These are phyloP conservation scores for Mariannaea sp. DNA, from an alignment of 2,329 filamentous ascomycete species.

Conservation along the genomic window DNA sequence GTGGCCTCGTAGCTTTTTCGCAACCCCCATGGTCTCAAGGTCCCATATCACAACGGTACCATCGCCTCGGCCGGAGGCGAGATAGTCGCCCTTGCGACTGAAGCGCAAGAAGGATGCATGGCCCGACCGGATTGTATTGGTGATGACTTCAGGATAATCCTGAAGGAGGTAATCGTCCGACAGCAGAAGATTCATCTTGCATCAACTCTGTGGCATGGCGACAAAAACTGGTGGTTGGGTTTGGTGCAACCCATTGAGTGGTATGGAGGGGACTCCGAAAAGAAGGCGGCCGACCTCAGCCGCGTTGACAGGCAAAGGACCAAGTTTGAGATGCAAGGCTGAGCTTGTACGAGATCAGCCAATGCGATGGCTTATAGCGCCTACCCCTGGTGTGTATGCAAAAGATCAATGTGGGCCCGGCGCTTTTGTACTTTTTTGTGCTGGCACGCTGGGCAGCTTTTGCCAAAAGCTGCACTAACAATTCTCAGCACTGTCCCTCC, in stretches of 20 bases:
- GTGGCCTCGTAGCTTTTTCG: slow-evolving; percentile 90
- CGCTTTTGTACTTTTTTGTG: slow-evolving; percentile 18
- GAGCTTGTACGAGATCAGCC: slow-evolving; percentile 11
- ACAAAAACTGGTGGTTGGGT: slow-evolving; percentile 9
- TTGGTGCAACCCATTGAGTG: slow-evolving; percentile 29
- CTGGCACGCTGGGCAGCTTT: too few species aligned
- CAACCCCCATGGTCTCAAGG: slow-evolving; percentile 95
- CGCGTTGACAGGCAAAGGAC: slow-evolving; percentile 24
- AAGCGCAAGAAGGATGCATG: slow-evolving; percentile 77
- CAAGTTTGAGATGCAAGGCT: slow-evolving; percentile 43
- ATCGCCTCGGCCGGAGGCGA: slow-evolving; percentile 92
- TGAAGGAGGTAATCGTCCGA: slow-evolving; percentile 68
- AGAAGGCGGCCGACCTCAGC: slow-evolving; percentile 32
- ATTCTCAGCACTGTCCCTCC: slow-evolving; percentile 34
- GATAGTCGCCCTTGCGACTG: slow-evolving; percentile 91
- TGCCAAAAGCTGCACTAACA: slow-evolving; percentile 33
- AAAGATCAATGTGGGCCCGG: slow-evolving; percentile 18
- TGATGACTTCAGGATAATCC: slow-evolving; percentile 90
- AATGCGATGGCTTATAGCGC: neutral
- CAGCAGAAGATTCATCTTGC: slow-evolving; percentile 61
- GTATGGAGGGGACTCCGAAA: slow-evolving; percentile 29
- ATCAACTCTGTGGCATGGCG: neutral
- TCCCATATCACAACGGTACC: slow-evolving; percentile 96
- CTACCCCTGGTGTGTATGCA: slow-evolving; percentile 23
- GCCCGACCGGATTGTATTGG: slow-evolving; percentile 78